Evolutionary conservation across 768 basidiomycete genomes (phyloP), one percentile per base, ranked within the genome.

Genomic region (Lepiota subincarnata): DNA sequence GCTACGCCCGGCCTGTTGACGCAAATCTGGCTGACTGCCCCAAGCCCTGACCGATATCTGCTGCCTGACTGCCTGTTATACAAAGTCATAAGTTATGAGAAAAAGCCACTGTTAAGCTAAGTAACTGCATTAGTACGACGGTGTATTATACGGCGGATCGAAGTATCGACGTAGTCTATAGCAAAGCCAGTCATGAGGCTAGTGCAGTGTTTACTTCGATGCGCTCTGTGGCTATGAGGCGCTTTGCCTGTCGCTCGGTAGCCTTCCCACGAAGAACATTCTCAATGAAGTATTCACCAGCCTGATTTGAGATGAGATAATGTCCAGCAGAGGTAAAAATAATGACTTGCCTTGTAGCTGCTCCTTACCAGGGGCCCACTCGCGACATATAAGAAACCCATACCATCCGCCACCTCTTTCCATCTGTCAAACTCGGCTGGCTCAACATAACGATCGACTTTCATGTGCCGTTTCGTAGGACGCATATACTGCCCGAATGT

Each of bases 401-500:
- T 86, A 57, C 84, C 82, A 63, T 98, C 92, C 6, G 97, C 96
- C 10, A 89, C 75, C 61, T 81, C 73, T 66, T 88, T 94, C 96
- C 96, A 99, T 52, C 78, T 73, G 57, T 90, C 89, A 61, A 98
- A 99, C 66, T 98, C 95, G 3, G 83, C 80, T 1, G 97, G 97
- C 56, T 92, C 84, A 19, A 98, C 93, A 62, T 99, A 99, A 26
- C 92, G 88, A 60, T 92, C 88, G 8, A 99, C 97, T 70, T 98
- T 99, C 97, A 99, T 98, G 70, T 99, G 97, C 24, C 86, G 82
- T 70, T 98, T 98, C 7, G 97, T 98, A 6, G 97, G 97, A 45
- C 97, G 88, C 97, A 99, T 98, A 70, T 99, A 99, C 72, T 99
- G 97, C 1, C 97, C 97, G 66, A 99, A 98, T 1, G 97, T 99